Percentiles rank a stretch among this genome's conserved stretches.
Conservation (phyloP, 352 stramenopile genomes). For the Phytophthora gonapodyides region DNA sequence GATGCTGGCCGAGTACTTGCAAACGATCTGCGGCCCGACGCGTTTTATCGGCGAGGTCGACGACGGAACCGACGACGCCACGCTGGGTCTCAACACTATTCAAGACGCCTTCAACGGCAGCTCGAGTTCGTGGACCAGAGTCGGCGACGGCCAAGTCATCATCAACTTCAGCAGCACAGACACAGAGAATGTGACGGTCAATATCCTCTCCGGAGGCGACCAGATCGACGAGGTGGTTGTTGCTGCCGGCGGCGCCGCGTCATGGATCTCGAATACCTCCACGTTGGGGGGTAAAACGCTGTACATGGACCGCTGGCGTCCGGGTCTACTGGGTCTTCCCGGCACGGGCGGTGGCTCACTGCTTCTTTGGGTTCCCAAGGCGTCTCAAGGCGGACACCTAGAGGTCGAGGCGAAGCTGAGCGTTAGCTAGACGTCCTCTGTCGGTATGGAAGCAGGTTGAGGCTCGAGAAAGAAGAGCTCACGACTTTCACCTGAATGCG, state of each 20-base stretch:
- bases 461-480: too few relatives aligned
- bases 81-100: constrained; percentile 46
- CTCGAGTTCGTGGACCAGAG: constrained; percentile 43
- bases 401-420: constrained; percentile 56
- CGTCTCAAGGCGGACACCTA: constrained; percentile 44
- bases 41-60: constrained; percentile 62
- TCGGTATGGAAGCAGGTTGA: too few relatives aligned
- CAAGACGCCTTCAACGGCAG: constrained; percentile 50
- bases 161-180: constrained; percentile 52
- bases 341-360: constrained; percentile 66
- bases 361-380: constrained; percentile 58
- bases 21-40: constrained; percentile 65
- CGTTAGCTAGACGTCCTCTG: constrained; percentile 34
- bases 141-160: constrained; percentile 41
- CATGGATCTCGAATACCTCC: constrained; percentile 43
- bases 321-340: constrained; percentile 53
- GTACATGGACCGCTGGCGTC: constrained; percentile 72
- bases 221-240: constrained; percentile 47
- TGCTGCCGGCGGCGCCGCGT: constrained; percentile 29
- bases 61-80: constrained; percentile 43
- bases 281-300: constrained; percentile 59
- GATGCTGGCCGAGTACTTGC: constrained; percentile 50
- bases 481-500: too few relatives aligned
- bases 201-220: constrained; percentile 50
- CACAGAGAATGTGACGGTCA: constrained; percentile 47